Percentiles rank a stretch among this genome's conserved stretches.
phyloP scores from a whole-genome alignment of 2,329 filamentous ascomycete species.

The Paecilomyces variotii region DNA sequence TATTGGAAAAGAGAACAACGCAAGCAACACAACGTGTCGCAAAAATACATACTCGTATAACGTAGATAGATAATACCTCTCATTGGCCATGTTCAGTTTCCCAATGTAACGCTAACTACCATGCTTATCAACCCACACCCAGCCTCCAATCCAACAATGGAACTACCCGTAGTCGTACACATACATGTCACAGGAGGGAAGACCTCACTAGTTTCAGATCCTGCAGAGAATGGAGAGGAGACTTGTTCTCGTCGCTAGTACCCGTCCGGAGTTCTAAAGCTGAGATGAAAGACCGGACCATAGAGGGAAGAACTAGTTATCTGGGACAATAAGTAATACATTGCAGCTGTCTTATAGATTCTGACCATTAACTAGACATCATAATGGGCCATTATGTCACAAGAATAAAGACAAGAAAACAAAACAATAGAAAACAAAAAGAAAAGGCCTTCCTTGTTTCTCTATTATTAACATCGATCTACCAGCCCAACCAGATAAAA shows the following conservation, averaged over 20 bases:
- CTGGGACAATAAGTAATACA: neutral
- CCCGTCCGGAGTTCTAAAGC: too few species aligned
- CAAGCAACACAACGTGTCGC: neutral
- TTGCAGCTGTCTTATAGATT: neutral
- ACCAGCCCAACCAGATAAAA: too few species aligned
- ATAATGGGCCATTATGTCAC: neutral
- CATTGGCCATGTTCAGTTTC: neutral
- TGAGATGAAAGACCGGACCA: too few species aligned
- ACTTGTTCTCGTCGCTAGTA: neutral
- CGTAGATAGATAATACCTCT: neutral
- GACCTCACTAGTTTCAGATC: neutral
- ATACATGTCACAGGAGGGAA: too few species aligned
- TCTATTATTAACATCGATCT: too few species aligned
- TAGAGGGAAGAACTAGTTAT: neutral
- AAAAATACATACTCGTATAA: too few species aligned
- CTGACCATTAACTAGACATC: neutral
- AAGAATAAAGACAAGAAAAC: neutral
- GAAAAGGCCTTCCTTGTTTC: too few species aligned
- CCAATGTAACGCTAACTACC: neutral
- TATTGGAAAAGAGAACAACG: neutral
- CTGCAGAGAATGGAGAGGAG: neutral
- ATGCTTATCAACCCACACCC: neutral
- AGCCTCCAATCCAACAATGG: neutral
- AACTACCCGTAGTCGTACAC: neutral
- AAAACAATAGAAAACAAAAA: too few species aligned